These are phyloP conservation scores for Phytopythium mirpurense DNA, from an alignment of 352 stramenopile genomes.

Conservation along the genomic window DNA sequence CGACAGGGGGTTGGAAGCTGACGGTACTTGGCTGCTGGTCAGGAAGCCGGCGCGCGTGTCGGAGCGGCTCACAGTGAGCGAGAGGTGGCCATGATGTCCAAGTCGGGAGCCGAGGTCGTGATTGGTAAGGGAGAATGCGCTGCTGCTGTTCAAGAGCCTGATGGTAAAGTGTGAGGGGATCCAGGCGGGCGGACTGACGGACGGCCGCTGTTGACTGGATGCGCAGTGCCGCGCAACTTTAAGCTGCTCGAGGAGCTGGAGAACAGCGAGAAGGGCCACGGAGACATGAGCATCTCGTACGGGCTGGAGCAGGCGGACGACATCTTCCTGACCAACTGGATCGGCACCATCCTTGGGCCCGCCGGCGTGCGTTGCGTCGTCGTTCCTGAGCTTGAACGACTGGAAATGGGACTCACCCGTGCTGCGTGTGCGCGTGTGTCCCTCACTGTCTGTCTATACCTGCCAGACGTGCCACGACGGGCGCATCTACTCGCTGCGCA, in stretches of 20 bases:
- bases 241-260: constrained; percentile 93
- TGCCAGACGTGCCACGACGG: constrained; percentile 93
- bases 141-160: too few relatives aligned
- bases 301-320: constrained; percentile 95
- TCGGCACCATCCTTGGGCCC: constrained; percentile 96
- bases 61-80: background rate
- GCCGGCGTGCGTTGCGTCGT: constrained; percentile 70
- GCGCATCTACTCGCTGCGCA: constrained; percentile 95
- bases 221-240: constrained; percentile 89
- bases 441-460: background rate
- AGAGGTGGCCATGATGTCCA: constrained; percentile 38
- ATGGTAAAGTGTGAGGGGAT: too few relatives aligned
- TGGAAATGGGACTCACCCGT: too few relatives aligned
- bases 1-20: background rate
- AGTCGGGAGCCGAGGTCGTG: constrained; percentile 75
- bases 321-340: constrained; percentile 98
- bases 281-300: constrained; percentile 93
- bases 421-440: background rate
- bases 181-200: background rate
- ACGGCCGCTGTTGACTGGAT: background rate
- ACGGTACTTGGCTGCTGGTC: too few relatives aligned
- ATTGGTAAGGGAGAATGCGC: constrained; percentile 32
- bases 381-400: too few relatives aligned
- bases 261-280: constrained; percentile 89
- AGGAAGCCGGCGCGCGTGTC: constrained; percentile 9